Conservation (phyloP, 108 stramenopile genomes). For the Fragilariopsis cylindrus region DNA sequence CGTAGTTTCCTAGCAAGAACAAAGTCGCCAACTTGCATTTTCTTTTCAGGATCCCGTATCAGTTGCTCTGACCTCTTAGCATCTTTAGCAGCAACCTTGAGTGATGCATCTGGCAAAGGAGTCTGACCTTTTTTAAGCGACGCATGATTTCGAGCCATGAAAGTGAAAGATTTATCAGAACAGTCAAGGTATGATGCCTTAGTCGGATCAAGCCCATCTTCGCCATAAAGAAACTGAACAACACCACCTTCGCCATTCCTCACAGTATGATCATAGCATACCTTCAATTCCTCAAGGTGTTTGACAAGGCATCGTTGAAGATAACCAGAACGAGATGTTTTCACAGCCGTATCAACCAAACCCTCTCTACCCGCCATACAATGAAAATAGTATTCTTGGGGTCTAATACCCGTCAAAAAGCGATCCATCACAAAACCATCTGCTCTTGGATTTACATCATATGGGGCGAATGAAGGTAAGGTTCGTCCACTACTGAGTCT, state of each 20-base stretch:
- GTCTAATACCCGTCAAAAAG: slow-evolving; percentile 96
- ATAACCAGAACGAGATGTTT: slow-evolving; percentile 98
- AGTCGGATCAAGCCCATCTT: slow-evolving; percentile 97
- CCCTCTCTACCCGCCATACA: slow-evolving; percentile 99
- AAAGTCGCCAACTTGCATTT: slow-evolving; percentile 51
- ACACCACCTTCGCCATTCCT: slow-evolving; percentile 97
- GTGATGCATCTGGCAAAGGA: slow-evolving; percentile 53
- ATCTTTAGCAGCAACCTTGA: slow-evolving; percentile 69
- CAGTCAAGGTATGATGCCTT: slow-evolving; percentile 88
- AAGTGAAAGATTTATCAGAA: slow-evolving; percentile 75
- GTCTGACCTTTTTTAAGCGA: slow-evolving; percentile 66
- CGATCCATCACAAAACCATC: slow-evolving; percentile 99
- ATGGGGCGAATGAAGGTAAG: slow-evolving; percentile 96
- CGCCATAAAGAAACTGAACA: slow-evolving; percentile 98
- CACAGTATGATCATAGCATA: slow-evolving; percentile 97
- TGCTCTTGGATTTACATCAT: slow-evolving; percentile 95
- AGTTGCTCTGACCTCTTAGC: slow-evolving; percentile 39
- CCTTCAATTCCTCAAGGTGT: slow-evolving; percentile 95
- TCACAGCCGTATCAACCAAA: slow-evolving; percentile 95
- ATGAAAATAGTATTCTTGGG: slow-evolving; percentile 99
- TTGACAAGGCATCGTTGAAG: slow-evolving; percentile 98
- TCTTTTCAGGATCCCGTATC: slow-evolving; percentile 25
- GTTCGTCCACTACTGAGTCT: slow-evolving; percentile 95
- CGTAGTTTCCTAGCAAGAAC: slow-evolving; percentile 67
- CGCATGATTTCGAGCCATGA: slow-evolving; percentile 86